Conservation (phyloP, 768 basidiomycete species). For the Russula olivacea region DNA sequence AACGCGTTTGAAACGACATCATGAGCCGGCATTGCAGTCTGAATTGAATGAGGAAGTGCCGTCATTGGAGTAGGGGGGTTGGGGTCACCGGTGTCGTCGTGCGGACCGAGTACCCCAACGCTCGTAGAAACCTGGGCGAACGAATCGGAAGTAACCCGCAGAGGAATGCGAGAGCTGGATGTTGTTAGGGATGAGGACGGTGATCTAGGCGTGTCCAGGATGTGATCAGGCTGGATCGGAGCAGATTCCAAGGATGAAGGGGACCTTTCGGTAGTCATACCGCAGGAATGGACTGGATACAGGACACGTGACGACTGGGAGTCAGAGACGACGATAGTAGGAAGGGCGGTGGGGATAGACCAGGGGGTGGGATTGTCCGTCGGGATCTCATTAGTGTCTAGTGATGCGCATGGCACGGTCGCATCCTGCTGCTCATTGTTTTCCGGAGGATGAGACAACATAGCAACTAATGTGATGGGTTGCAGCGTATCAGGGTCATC, state of each 20-base stretch:
- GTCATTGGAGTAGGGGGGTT: not conserved
- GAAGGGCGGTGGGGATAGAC: not conserved
- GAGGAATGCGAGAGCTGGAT: not conserved
- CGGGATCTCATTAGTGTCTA: not conserved
- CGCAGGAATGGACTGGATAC: too few species aligned
- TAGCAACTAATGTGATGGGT: not conserved
- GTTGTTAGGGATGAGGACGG: not conserved
- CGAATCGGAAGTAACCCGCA: not conserved
- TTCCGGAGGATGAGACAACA: not conserved
- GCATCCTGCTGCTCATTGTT: not conserved
- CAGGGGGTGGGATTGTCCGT: not conserved
- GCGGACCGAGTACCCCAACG: not conserved
- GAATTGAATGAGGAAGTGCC: not conserved
- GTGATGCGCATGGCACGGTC: not conserved
- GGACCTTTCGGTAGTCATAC: not conserved
- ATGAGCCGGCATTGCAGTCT: not conserved
- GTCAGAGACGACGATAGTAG: not conserved
- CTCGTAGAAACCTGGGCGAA: not conserved
- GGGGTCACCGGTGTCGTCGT: not conserved
- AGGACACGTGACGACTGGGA: not conserved
- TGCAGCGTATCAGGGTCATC: not conserved
- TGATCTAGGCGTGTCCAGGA: not conserved
- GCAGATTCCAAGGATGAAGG: not conserved
- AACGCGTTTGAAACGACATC: not conserved
- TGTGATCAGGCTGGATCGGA: not conserved